phyloP scores from a whole-genome alignment of 257 asterid species.

The Ballota nigra region DNA sequence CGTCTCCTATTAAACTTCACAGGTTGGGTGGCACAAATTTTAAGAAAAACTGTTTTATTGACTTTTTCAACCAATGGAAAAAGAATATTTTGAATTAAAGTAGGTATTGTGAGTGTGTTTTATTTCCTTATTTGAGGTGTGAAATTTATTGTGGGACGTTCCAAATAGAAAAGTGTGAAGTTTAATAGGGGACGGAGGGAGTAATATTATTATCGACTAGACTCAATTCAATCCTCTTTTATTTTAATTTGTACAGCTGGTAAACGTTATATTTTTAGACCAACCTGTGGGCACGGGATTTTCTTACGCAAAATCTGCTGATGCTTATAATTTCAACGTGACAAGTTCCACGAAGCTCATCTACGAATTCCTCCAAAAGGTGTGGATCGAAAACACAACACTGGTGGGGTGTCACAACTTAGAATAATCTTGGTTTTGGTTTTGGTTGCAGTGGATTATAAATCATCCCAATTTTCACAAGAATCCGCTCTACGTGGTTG shows the following conservation, averaged over 20 bases:
- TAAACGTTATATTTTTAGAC: conserved; percentile 32
- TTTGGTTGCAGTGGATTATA: conserved; percentile 36
- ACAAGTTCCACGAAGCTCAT: conserved; percentile 4
- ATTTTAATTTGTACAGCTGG: neutral
- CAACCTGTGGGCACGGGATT: conserved; percentile 41
- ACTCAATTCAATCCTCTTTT: neutral
- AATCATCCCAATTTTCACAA: conserved; percentile 26
- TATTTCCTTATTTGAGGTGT: no score
- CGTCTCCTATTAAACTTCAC: no score
- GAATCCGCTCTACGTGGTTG: conserved; percentile 31
- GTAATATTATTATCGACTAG: no score
- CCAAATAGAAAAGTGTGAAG: no score
- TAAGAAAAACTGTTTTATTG: no score
- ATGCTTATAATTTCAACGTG: conserved; percentile 18
- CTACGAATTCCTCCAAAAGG: conserved; percentile 34
- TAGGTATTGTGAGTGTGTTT: no score
- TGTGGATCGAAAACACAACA: neutral
- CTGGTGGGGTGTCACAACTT: neutral
- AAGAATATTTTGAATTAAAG: no score
- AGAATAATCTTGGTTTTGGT: neutral
- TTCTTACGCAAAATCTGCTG: conserved; percentile 29
- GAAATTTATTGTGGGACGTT: no score
- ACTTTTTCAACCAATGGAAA: no score
- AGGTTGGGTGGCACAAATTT: no score
- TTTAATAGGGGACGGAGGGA: no score